These are phyloP conservation scores for Hanseniaspora pseudoguilliermondii DNA, from an alignment of 805 yeast genomes.

Conservation along the genomic window DNA sequence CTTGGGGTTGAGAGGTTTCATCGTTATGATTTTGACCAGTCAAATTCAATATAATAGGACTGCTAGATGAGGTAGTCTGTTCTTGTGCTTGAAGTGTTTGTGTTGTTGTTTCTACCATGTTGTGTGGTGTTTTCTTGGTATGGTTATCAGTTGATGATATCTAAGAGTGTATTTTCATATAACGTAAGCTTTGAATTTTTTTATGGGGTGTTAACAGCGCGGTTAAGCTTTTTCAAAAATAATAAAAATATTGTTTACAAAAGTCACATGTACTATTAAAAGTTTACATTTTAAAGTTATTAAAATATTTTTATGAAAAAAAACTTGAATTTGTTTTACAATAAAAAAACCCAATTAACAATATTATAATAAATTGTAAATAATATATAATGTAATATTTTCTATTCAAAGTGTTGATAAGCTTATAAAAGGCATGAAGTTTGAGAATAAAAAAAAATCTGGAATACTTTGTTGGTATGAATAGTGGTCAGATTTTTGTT, in stretches of 20 bases:
- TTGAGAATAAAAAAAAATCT: too few species aligned
- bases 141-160: not conserved
- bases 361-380: not conserved
- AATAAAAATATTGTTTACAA: not conserved
- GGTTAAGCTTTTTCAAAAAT: not conserved
- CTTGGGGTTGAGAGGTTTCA: constrained; percentile 33
- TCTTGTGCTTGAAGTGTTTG: not conserved
- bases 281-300: constrained; percentile 4
- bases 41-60: not conserved
- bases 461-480: not conserved
- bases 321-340: too few species aligned
- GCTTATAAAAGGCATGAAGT: too few species aligned
- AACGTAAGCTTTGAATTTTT: not conserved
- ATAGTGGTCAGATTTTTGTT: not conserved
- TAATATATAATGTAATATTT: not conserved
- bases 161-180: not conserved
- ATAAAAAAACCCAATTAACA: too few species aligned
- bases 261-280: not conserved
- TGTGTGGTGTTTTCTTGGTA: not conserved
- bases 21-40: not conserved
- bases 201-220: not conserved
- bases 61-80: not conserved
- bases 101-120: not conserved
- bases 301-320: too few species aligned
- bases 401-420: too few species aligned